These are phyloP conservation scores for Trichoderma polysporum DNA, from an alignment of 2,329 filamentous ascomycete genomes.

Conservation along the genomic window DNA sequence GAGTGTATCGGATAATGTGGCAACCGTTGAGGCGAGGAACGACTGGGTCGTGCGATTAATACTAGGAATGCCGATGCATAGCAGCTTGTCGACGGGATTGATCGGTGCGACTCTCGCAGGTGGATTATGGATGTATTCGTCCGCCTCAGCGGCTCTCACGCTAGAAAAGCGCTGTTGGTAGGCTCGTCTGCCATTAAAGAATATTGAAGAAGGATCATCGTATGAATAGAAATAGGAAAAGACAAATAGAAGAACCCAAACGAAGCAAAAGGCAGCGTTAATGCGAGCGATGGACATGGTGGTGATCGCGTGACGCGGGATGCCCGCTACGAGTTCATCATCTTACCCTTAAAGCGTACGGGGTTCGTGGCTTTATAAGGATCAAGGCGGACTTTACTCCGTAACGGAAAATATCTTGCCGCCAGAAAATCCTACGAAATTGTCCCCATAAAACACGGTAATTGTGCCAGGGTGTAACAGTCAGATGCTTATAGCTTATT, in stretches of 20 bases:
- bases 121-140: slow-evolving; percentile 26
- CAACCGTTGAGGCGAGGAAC: slow-evolving; percentile 33
- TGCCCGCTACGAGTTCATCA: background rate
- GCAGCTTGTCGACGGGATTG: slow-evolving; percentile 17
- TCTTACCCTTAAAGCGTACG: background rate
- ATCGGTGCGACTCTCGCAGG: background rate
- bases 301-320: background rate
- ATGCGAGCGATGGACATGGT: slow-evolving; percentile 31
- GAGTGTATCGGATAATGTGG: slow-evolving; percentile 35
- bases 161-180: slow-evolving; percentile 32
- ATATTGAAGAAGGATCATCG: slow-evolving; percentile 38
- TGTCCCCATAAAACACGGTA: background rate
- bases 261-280: slow-evolving; percentile 34
- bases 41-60: slow-evolving; percentile 34
- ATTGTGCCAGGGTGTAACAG: background rate
- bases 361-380: background rate
- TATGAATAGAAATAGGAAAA: slow-evolving; percentile 34
- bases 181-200: slow-evolving; percentile 32
- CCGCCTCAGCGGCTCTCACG: slow-evolving; percentile 29
- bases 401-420: background rate
- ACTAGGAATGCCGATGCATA: slow-evolving; percentile 39
- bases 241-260: slow-evolving; percentile 31
- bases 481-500: background rate
- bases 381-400: background rate
- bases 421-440: background rate